Base-by-base conservation (phyloP, 257 asterid species). In the Coffea eugenioides region DNA sequence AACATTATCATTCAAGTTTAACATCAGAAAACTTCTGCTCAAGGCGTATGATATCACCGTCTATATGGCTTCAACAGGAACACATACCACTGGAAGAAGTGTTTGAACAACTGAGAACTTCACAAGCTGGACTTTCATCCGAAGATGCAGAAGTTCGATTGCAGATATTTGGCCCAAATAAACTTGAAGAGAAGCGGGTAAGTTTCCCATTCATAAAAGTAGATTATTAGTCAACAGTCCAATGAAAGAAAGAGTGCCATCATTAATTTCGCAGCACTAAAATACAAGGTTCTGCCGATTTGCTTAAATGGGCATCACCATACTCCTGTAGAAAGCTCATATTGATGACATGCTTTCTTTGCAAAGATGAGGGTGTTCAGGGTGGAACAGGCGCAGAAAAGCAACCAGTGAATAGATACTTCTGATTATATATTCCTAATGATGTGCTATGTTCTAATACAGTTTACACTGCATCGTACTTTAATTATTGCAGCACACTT, bases 141-240 rank as follows among this genome's bases (percentile, higher is more conserved):
- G 82, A 83, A 76, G 87, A 83, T 71, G 84, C 77, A 49, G 87
- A 76, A 70, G 79, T 52, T 41, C 72, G 82, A 62, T 68, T 83
- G 39, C 57, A 64, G 3, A 77, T 80, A 57, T 80, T 76, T 72
- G 87, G 87, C n/a, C 68, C 78, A 36, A 83, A 80, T 77, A 83
- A 83, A 80, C 87, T 83, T 66, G 84, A 80, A 83, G 84, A 83
- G 66, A 83, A 83, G 71, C 81, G 74, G 36, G 81, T 83, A 51
- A 83, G 83, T 69, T 73, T 23, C 64, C 14, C 20, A 46, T 4
- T 69, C 1, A 69, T 31, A 2, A 64, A 2, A 73, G 21, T 25
- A 52, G 73, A 41, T 73, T 74, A 21, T 41, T 64, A 61, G 36
- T 74, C 69, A 27, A 12, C 36, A 64, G 20, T 25, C 11, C 3